phyloP scores from a whole-genome alignment of 1,139 yeast genomes.

The Geotrichum citri-aurantii region DNA sequence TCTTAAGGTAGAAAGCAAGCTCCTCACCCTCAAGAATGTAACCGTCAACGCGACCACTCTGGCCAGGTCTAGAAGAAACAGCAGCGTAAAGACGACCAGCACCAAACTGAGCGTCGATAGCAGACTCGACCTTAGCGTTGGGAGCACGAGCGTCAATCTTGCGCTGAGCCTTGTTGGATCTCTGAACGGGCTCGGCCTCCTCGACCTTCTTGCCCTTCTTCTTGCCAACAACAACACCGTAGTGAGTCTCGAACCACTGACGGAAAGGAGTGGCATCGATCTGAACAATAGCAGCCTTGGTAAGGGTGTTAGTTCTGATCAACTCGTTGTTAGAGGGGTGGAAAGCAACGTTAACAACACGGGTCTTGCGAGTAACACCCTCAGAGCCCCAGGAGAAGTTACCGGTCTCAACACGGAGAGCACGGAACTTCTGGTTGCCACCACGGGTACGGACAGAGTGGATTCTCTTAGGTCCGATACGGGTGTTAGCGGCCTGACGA shows the following conservation, averaged over 20 bases:
- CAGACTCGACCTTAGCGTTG: slow-evolving; percentile 75
- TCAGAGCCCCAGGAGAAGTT: slow-evolving; percentile 99
- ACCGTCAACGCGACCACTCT: slow-evolving; percentile 99
- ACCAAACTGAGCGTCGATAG: slow-evolving; percentile 93
- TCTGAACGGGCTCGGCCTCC: slow-evolving; percentile 38
- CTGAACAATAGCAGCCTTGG: slow-evolving; percentile 98
- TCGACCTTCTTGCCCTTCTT: slow-evolving; percentile 43
- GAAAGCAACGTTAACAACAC: slow-evolving; percentile 96
- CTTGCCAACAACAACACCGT: slow-evolving; percentile 93
- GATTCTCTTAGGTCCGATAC: slow-evolving; percentile 98
- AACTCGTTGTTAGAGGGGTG: slow-evolving; percentile 99
- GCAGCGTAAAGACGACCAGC: slow-evolving; percentile 76
- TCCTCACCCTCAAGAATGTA: slow-evolving; percentile 99
- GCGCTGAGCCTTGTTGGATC: slow-evolving; percentile 81
- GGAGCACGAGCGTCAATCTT: slow-evolving; percentile 90
- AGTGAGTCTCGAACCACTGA: slow-evolving; percentile 98
- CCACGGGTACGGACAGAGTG: slow-evolving; percentile 99
- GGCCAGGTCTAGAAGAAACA: slow-evolving; percentile 99
- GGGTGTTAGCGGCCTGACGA: slow-evolving; percentile 99
- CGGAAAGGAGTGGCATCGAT: slow-evolving; percentile 99
- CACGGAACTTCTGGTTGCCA: slow-evolving; percentile 99
- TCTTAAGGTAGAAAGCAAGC: slow-evolving; percentile 99
- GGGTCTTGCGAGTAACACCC: slow-evolving; percentile 97
- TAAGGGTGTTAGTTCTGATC: slow-evolving; percentile 99
- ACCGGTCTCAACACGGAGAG: slow-evolving; percentile 98